Evolutionary conservation across 2,329 filamentous ascomycete species (phyloP).

Genomic region (Stemphylium beticola): DNA sequence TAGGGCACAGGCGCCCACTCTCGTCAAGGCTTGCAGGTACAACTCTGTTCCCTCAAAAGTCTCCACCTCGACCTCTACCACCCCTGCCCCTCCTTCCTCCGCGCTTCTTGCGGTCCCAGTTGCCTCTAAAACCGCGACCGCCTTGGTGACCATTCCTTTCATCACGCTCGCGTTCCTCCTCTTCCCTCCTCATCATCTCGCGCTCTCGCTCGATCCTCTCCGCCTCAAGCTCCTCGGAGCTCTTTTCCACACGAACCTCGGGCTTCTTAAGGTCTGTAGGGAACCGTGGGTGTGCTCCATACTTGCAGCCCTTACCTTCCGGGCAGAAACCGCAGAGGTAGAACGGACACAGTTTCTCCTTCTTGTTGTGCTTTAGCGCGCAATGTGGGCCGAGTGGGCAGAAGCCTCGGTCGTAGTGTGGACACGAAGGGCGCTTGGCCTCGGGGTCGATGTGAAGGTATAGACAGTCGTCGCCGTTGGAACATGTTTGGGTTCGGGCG

Average conservation of each 20-base stretch:
- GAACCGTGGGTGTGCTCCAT: constrained; percentile 85
- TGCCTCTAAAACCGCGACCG: constrained; percentile 40
- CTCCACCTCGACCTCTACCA: constrained; percentile 31
- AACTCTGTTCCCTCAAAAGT: constrained; percentile 14
- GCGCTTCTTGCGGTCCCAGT: constrained; percentile 45
- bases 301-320: constrained; percentile 75
- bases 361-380: constrained; percentile 85
- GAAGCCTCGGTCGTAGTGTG: constrained; percentile 95
- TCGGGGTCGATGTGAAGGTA: constrained; percentile 90
- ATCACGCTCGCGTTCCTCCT: constrained; percentile 49
- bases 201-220: constrained; percentile 60
- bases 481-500: constrained; percentile 90
- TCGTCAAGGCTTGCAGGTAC: neutral
- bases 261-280: constrained; percentile 69
- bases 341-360: constrained; percentile 74
- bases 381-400: constrained; percentile 89
- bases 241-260: constrained; percentile 70
- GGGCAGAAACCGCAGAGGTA: constrained; percentile 96
- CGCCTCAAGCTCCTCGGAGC: constrained; percentile 70
- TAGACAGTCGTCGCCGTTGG: constrained; percentile 94
- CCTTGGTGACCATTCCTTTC: constrained; percentile 42
- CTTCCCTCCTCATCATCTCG: constrained; percentile 52
- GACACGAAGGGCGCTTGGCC: constrained; percentile 64
- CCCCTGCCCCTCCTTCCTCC: constrained; percentile 32
- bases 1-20: too few species aligned